Conservation (phyloP, 192 early-diverging fungal genomes). For the Jimgerdemannia flammicorona region DNA sequence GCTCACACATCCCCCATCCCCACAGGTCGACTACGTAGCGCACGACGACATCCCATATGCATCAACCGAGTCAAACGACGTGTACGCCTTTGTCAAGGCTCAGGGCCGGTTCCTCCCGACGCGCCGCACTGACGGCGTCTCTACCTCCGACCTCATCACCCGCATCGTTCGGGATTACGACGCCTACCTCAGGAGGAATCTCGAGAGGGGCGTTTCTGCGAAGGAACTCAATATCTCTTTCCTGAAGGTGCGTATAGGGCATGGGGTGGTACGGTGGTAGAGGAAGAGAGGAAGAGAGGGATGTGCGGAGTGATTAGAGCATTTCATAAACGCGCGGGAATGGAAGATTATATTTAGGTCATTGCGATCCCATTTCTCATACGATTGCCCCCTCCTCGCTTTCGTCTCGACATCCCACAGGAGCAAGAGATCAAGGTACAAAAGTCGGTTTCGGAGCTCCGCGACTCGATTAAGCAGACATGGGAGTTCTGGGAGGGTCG, state of each 20-base stretch:
- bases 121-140: slow-evolving; percentile 76
- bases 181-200: slow-evolving; percentile 75
- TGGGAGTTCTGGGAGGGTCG: slow-evolving; percentile 70
- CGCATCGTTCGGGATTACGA: slow-evolving; percentile 85
- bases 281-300: slow-evolving; percentile 3
- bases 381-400: too few species aligned
- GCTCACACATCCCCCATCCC: not conserved
- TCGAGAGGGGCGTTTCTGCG: slow-evolving; percentile 78
- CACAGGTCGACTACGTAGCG: slow-evolving; percentile 75
- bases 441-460: slow-evolving; percentile 68
- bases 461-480: slow-evolving; percentile 64
- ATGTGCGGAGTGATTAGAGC: not conserved
- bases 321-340: not conserved
- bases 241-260: slow-evolving; percentile 52
- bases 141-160: slow-evolving; percentile 80
- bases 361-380: too few species aligned
- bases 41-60: slow-evolving; percentile 79
- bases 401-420: slow-evolving; percentile 14
- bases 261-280: too few species aligned
- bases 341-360: not conserved
- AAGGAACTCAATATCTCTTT: slow-evolving; percentile 82
- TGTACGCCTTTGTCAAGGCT: slow-evolving; percentile 78
- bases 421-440: slow-evolving; percentile 73
- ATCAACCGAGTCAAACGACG: slow-evolving; percentile 65
- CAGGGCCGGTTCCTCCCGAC: slow-evolving; percentile 64